Base-by-base conservation (phyloP, 2,329 filamentous ascomycete species). In the Paecilomyces sp. region DNA sequence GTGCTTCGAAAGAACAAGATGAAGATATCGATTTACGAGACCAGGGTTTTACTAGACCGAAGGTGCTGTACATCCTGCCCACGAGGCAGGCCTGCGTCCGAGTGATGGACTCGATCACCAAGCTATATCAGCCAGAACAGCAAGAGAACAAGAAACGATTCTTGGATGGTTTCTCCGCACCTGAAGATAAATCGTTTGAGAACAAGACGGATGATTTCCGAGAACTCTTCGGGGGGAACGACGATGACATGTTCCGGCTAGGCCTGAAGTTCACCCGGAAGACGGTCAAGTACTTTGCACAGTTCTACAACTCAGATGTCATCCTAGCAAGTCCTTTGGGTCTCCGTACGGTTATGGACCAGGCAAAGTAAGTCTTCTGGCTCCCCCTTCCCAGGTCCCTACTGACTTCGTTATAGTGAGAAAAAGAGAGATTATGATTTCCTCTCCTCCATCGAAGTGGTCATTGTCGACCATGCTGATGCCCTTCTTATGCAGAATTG, bases 221-320 rank as follows among this genome's bases (percentile, higher is more conserved):
- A 25, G 90, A 96, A 59, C 82, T 97, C 0, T 99, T 99, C 70
- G 88, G 88, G 62, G 94, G 94, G 61, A 97, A 97, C 71, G 91
- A 96, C 71, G 94, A 97, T 71, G 94, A 99, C 76, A 94, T 95
- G 84, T 99, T 97, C 78, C 87, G 93, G 2, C 80, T 97, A 1
- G 94, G 93, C n/a, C 76, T 99, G 70, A 99, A 97, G 75, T 95
- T 99, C 73, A 97, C 94, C 0, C 86, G 94, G 62, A 97, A 97
- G 76, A 96, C 92, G 0, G 82, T 97, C 71, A 97, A 97, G 73
- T 94, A 90, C 72, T 99, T 96, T 77, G 85, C 93, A 0, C 89
- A 92, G 63, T 99, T 99, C 74, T 97, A 97, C 80, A 93, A 89
- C 72, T 96, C 92, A 9, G 94, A 99, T 72, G 92, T 99, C 64